These are phyloP conservation scores for Hordeum pubiflorum DNA, from an alignment of 202 grass and related monocot species.

Conservation along the genomic window DNA sequence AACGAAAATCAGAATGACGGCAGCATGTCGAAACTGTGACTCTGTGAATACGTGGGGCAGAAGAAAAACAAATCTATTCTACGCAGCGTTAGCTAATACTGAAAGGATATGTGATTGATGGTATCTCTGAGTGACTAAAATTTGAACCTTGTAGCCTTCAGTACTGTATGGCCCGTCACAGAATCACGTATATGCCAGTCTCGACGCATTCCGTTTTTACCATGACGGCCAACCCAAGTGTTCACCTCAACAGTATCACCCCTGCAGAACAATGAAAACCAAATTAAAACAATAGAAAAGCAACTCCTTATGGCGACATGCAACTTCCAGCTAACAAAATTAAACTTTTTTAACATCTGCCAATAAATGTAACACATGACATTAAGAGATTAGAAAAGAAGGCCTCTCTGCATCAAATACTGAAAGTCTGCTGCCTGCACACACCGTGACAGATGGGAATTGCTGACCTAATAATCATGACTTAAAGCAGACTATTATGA, in stretches of 20 bases:
- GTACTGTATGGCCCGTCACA: constrained; percentile 59
- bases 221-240: constrained; percentile 75
- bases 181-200: constrained; percentile 93
- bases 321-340: background rate
- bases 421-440: constrained; percentile 10
- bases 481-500: background rate
- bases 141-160: constrained; percentile 80
- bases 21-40: background rate
- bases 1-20: constrained; percentile 10
- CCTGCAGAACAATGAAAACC: constrained; percentile 48
- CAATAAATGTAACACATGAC: background rate
- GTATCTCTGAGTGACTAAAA: background rate
- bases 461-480: constrained; percentile 11
- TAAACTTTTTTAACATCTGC: background rate
- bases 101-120: background rate
- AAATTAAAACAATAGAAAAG: background rate
- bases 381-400: background rate
- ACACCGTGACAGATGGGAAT: constrained; percentile 16
- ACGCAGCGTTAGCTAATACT: background rate
- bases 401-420: background rate
- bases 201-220: constrained; percentile 96
- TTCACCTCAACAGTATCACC: constrained; percentile 81
- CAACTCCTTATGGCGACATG: background rate
- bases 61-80: background rate
- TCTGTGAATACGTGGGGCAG: background rate